phyloP scores from a whole-genome alignment of 2,329 filamentous ascomycete genomes.

The Paecilomyces dactylethromorphus region DNA sequence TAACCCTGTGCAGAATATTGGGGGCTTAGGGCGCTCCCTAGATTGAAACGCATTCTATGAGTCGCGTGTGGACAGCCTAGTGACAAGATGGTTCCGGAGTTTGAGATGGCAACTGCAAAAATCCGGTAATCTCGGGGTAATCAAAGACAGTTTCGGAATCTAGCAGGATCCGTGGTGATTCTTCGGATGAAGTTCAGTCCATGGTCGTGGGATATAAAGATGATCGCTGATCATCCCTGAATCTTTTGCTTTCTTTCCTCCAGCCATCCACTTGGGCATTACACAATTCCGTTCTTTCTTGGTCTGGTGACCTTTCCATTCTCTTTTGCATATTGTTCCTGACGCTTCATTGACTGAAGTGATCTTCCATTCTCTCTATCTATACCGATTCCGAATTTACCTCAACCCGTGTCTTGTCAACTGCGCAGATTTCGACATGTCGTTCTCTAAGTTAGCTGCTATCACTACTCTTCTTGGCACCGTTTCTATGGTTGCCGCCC shows the following conservation, averaged over 20 bases:
- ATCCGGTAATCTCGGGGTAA: neutral
- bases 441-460: constrained; percentile 19
- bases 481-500: constrained; percentile 30
- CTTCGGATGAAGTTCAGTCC: no score
- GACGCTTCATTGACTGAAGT: neutral
- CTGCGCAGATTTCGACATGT: constrained; percentile 10
- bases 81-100: no score
- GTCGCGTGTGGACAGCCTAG: no score
- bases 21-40: neutral
- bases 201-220: neutral
- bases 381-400: neutral
- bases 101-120: no score
- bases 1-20: neutral
- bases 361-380: neutral
- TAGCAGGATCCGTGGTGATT: neutral
- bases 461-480: constrained; percentile 21
- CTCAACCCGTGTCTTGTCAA: neutral
- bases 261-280: neutral
- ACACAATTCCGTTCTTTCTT: neutral
- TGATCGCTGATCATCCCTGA: neutral
- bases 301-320: neutral
- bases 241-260: neutral
- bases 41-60: neutral
- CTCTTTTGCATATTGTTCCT: neutral
- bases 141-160: neutral